Percentiles rank a stretch among this genome's conserved stretches.
Conservation (phyloP, 768 basidiomycete species). For the Rickenella mellea region DNA sequence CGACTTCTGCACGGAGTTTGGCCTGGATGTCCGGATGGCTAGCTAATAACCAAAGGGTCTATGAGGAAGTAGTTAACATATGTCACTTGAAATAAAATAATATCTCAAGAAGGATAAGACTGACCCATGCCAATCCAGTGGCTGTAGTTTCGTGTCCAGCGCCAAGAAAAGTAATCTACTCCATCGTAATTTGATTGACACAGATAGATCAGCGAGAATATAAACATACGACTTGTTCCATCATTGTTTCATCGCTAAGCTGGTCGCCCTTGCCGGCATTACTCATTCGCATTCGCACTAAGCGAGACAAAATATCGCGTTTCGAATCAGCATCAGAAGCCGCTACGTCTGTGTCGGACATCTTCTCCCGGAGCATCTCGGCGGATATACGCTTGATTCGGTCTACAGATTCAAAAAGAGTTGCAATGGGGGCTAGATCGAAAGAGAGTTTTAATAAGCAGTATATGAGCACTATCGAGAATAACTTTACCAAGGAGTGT, state of each 20-base stretch:
- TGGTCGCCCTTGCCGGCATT: slow-evolving; percentile 23
- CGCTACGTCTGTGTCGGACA: slow-evolving; percentile 22
- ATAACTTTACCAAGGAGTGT: too few relatives aligned
- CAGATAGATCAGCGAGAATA: neutral
- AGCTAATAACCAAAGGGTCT: slow-evolving; percentile 46
- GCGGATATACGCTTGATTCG: slow-evolving; percentile 30
- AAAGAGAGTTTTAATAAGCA: neutral
- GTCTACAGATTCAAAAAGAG: slow-evolving; percentile 29
- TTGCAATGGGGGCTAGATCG: slow-evolving; percentile 13
- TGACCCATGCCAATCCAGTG: slow-evolving; percentile 38
- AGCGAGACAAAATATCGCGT: slow-evolving; percentile 42
- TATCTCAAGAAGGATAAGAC: slow-evolving; percentile 1
- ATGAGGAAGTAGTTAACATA: neutral
- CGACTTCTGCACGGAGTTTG: slow-evolving; percentile 44
- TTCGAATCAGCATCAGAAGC: slow-evolving; percentile 30
- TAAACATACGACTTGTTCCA: slow-evolving; percentile 38
- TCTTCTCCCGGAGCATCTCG: slow-evolving; percentile 31
- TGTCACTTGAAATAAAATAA: slow-evolving; percentile 5
- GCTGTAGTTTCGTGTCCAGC: slow-evolving; percentile 37
- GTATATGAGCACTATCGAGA: too few relatives aligned
- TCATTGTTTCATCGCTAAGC: slow-evolving; percentile 39
- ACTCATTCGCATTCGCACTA: slow-evolving; percentile 33
- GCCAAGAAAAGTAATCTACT: slow-evolving; percentile 38
- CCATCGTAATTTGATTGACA: too few relatives aligned
- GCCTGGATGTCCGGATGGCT: slow-evolving; percentile 39